A percentile compares a stretch with the other conserved stretches of the same genome.
phyloP scores from a whole-genome alignment of 1,284 basidiomycete species.

The Jaminaea rosea region DNA sequence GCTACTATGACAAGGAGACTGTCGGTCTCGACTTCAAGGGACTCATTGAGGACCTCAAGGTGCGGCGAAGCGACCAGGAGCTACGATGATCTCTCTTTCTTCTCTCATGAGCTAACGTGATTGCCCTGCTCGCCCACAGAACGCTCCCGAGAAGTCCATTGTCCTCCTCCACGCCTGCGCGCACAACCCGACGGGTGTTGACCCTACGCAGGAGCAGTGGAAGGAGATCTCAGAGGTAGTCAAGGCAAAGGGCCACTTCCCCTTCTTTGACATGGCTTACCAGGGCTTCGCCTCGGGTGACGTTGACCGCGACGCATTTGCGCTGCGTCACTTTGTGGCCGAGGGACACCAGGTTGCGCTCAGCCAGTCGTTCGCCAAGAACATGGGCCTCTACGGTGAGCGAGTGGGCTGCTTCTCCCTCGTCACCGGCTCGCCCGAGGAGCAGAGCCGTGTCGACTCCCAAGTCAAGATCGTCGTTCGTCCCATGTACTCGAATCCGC shows the following conservation, averaged over 20 bases:
- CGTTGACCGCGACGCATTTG: conserved; percentile 43
- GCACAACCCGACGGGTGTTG: conserved; percentile 51
- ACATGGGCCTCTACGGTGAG: conserved; percentile 49
- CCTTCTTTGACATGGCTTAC: conserved; percentile 92
- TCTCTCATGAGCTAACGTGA: not conserved
- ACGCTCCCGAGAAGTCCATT: conserved; percentile 51
- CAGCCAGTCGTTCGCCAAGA: conserved; percentile 45
- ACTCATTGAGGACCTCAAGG: conserved; percentile 41
- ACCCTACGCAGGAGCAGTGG: conserved; percentile 47
- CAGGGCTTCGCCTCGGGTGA: conserved; percentile 47
- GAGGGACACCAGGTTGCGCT: conserved; percentile 42
- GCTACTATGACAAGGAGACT: conserved; percentile 50
- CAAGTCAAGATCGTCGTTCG: conserved; percentile 79
- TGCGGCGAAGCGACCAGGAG: too few species aligned
- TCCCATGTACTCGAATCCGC: conserved; percentile 98
- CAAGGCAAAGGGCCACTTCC: conserved; percentile 71
- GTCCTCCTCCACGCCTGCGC: conserved; percentile 54
- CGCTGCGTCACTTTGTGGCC: conserved; percentile 49
- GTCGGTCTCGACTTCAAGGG: conserved; percentile 47
- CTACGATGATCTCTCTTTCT: not conserved
- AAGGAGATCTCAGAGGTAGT: conserved; percentile 41
- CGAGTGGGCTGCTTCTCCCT: conserved; percentile 42
- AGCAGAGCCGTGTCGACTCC: conserved; percentile 47
- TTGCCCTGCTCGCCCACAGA: conserved; percentile 36
- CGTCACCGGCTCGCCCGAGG: conserved; percentile 40